These are phyloP conservation scores for Colletotrichum lentis DNA, from an alignment of 2,329 filamentous ascomycete species.

Conservation along the genomic window DNA sequence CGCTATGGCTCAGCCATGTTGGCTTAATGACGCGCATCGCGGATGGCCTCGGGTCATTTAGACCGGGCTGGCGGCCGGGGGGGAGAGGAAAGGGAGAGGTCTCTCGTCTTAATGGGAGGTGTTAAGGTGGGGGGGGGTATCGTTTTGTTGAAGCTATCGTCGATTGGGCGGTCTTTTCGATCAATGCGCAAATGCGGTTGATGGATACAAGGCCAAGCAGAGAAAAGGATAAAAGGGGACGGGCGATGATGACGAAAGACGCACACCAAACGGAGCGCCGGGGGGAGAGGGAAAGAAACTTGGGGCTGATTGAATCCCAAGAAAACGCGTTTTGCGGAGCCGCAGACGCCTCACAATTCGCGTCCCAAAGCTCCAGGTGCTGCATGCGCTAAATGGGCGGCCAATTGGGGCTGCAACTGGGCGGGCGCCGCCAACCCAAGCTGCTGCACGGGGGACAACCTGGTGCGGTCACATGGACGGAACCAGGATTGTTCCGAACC, in stretches of 20 bases:
- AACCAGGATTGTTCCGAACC: not conserved
- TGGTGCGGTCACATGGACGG: not conserved
- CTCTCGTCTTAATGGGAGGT: not conserved
- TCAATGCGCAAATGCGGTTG: slow-evolving; percentile 1
- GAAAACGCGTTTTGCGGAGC: slow-evolving; percentile 37
- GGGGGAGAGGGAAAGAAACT: slow-evolving; percentile 3
- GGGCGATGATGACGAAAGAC: not conserved
- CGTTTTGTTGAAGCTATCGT: not conserved
- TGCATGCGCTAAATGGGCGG: slow-evolving; percentile 18
- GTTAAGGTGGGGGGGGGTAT: not conserved
- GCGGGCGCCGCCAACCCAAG: not conserved
- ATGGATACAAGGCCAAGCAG: not conserved
- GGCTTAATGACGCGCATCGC: slow-evolving; percentile 90
- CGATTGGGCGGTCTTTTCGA: not conserved
- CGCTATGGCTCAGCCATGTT: slow-evolving; percentile 93
- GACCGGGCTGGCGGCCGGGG: not conserved
- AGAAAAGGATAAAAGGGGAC: too few species aligned
- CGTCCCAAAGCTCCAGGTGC: slow-evolving; percentile 31
- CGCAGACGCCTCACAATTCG: slow-evolving; percentile 29
- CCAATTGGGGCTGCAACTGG: slow-evolving; percentile 10
- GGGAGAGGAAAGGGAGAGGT: not conserved
- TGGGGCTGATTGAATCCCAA: slow-evolving; percentile 31
- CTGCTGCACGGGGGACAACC: slow-evolving; percentile 5
- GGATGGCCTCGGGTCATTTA: slow-evolving; percentile 31
- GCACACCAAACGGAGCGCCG: not conserved